These are phyloP conservation scores for Nannochloropsis salina DNA, from an alignment of 108 stramenopile genomes.

Conservation along the genomic window DNA sequence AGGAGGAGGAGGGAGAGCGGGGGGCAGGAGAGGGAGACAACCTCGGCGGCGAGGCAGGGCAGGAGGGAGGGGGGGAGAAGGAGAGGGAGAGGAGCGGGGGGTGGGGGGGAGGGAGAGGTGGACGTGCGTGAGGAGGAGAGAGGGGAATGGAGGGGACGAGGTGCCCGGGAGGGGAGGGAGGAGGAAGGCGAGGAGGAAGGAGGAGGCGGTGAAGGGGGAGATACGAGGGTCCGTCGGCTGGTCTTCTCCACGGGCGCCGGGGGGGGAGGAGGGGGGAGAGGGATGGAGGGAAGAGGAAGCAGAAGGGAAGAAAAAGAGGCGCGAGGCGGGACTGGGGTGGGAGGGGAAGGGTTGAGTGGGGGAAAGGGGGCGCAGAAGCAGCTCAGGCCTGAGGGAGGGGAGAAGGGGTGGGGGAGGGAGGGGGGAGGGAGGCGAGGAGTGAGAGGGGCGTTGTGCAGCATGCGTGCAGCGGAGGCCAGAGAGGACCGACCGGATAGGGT, in stretches of 20 bases:
- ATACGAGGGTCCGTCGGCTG: background rate
- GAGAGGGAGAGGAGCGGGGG: background rate
- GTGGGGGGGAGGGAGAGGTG: background rate
- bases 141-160: background rate
- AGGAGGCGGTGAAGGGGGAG: background rate
- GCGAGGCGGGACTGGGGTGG: background rate
- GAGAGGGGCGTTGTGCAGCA: background rate
- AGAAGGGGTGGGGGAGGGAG: background rate
- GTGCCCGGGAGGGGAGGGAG: background rate
- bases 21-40: constrained; percentile 4
- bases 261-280: background rate
- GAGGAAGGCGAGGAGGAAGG: background rate
- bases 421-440: background rate
- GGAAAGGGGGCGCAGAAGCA: background rate
- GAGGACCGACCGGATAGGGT: background rate
- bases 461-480: background rate
- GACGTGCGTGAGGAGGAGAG: background rate
- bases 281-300: background rate
- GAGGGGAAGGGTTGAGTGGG: background rate
- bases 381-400: background rate
- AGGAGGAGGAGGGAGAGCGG: background rate
- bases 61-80: background rate
- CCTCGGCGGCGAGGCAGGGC: background rate
- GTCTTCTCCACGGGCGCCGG: background rate
- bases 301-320: background rate